These are phyloP conservation scores for Amanita exitialis DNA, from an alignment of 768 basidiomycete genomes.

Conservation along the genomic window DNA sequence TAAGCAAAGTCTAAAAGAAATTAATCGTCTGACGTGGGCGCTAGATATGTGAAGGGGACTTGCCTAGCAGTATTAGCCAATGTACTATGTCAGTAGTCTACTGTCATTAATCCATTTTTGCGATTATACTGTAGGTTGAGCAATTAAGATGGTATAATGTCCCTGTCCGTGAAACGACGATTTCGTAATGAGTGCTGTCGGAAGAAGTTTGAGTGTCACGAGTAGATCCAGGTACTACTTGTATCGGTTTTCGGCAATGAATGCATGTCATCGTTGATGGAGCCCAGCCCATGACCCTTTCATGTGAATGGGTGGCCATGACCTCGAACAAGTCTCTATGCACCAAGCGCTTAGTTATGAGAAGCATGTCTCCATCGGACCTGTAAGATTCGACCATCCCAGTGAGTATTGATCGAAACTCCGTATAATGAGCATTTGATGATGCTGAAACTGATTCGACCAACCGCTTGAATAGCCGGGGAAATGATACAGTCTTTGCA, in stretches of 20 bases:
- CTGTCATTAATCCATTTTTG: not conserved
- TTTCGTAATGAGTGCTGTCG: slow-evolving; percentile 15
- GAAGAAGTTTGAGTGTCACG: not conserved
- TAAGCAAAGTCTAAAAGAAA: slow-evolving; percentile 1
- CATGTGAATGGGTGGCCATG: slow-evolving; percentile 47
- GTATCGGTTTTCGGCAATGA: slow-evolving; percentile 40
- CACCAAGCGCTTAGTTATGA: slow-evolving; percentile 74
- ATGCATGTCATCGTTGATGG: slow-evolving; percentile 38
- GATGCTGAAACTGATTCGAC: slow-evolving; percentile 63
- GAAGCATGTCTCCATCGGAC: slow-evolving; percentile 82
- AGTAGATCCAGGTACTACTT: slow-evolving; percentile 9
- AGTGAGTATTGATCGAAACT: slow-evolving; percentile 83
- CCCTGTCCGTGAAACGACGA: slow-evolving; percentile 51
- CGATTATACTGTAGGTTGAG: slow-evolving; percentile 15
- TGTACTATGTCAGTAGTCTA: not conserved
- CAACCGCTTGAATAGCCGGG: slow-evolving; percentile 84
- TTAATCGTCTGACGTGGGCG: not conserved
- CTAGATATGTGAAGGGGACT: not conserved
- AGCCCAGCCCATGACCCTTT: slow-evolving; percentile 56
- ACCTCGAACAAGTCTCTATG: slow-evolving; percentile 75
- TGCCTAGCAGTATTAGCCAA: not conserved
- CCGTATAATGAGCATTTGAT: slow-evolving; percentile 67
- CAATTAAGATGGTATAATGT: slow-evolving; percentile 44
- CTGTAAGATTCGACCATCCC: slow-evolving; percentile 97
- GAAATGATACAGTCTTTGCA: slow-evolving; percentile 76